A percentile compares a stretch with the other conserved stretches of the same genome.
Conservation (phyloP, 2,329 filamentous ascomycete genomes). For the Sclerotinia spermophila region DNA sequence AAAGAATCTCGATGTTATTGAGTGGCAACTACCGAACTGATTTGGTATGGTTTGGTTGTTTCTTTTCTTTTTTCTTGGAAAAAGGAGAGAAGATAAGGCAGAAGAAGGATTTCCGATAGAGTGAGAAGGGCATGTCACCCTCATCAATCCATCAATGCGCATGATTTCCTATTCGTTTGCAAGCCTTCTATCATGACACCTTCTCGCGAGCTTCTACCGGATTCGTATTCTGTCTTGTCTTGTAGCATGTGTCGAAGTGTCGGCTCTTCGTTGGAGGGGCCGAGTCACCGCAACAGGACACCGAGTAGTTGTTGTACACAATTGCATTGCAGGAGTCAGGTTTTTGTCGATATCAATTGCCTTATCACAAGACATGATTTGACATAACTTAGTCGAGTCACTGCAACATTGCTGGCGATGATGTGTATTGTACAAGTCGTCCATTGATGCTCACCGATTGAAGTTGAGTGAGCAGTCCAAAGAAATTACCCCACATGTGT, state of each 20-base stretch:
- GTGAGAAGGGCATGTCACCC: not conserved
- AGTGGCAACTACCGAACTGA: not conserved
- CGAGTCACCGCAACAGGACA: not conserved
- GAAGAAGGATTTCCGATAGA: not conserved
- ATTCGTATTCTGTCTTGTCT: not conserved
- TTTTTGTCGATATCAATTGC: not conserved
- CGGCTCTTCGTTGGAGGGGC: not conserved
- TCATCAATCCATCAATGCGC: not conserved
- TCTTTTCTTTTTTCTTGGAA: not conserved
- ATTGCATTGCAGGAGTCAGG: not conserved
- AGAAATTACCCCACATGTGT: not conserved
- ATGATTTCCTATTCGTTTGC: not conserved
- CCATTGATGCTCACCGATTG: not conserved
- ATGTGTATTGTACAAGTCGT: not conserved
- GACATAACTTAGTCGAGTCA: not conserved
- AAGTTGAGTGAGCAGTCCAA: not conserved
- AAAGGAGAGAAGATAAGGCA: not conserved
- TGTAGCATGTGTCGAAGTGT: not conserved
- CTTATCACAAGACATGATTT: not conserved
- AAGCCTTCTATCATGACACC: not conserved
- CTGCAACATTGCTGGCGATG: not conserved
- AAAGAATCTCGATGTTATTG: not conserved
- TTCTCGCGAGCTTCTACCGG: not conserved
- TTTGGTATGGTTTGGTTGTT: not conserved
- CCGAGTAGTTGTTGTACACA: not conserved